Percentiles rank a stretch among this genome's conserved stretches.
Evolutionary conservation across 2,329 filamentous ascomycete genomes (phyloP).

Genomic region (Pseudogymnoascus destructans): DNA sequence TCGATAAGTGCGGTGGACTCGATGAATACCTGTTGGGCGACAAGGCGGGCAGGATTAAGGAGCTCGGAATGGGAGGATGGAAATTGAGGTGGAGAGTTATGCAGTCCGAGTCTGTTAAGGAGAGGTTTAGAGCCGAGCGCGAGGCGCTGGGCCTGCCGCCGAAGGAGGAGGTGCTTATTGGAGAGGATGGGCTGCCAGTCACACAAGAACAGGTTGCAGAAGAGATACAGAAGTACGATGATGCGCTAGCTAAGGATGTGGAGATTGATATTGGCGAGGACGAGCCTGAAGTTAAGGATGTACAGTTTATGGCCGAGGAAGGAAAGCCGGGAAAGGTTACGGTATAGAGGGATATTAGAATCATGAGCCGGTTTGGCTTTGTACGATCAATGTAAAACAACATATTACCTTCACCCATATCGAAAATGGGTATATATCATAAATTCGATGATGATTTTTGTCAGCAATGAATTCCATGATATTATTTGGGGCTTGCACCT

Average conservation of each 20-base stretch:
- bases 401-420: conserved; percentile 2
- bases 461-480: conserved; percentile 10
- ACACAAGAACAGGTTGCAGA: conserved; percentile 22
- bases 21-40: conserved; percentile 82
- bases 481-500: conserved; percentile 10
- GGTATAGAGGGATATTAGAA: conserved; percentile 15
- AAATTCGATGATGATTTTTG: conserved; percentile 1
- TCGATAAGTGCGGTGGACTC: conserved; percentile 76
- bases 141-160: conserved; percentile 49
- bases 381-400: conserved; percentile 10
- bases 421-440: neutral
- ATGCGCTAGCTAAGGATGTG: conserved; percentile 32
- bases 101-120: conserved; percentile 57
- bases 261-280: conserved; percentile 31
- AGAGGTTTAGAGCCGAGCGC: conserved; percentile 53
- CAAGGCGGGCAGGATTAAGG: conserved; percentile 64
- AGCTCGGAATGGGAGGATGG: conserved; percentile 86
- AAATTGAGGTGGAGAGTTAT: conserved; percentile 78
- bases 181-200: conserved; percentile 28
- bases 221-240: conserved; percentile 29
- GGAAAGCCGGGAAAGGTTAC: conserved; percentile 19
- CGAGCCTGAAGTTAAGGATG: conserved; percentile 29
- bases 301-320: conserved; percentile 28
- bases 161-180: conserved; percentile 29
- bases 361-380: neutral